phyloP scores from a whole-genome alignment of 2,329 filamentous ascomycete genomes.

The Pleoardoris graminearum region DNA sequence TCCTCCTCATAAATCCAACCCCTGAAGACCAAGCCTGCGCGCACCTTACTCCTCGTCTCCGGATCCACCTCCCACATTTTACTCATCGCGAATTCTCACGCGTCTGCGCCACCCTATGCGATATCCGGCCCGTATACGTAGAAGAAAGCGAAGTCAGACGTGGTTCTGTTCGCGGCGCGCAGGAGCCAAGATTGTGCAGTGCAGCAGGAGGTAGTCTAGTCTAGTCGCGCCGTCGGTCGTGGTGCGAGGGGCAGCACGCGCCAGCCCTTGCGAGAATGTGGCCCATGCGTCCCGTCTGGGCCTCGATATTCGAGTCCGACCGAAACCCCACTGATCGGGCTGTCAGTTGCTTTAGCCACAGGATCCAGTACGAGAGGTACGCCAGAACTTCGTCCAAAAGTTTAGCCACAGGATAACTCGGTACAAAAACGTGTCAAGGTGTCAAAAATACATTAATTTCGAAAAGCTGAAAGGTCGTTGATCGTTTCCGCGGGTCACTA shows the following conservation, averaged over 20 bases:
- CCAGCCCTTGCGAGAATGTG: slow-evolving; percentile 6
- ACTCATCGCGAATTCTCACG: slow-evolving; percentile 46
- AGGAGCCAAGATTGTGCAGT: slow-evolving; percentile 2
- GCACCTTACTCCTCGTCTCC: slow-evolving; percentile 91
- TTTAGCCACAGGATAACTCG: too few species aligned
- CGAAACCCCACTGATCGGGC: too few species aligned
- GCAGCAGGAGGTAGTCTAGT: slow-evolving; percentile 4
- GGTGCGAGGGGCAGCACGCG: slow-evolving; percentile 15
- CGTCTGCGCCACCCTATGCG: slow-evolving; percentile 8
- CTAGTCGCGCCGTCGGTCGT: too few species aligned
- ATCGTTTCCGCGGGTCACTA: too few species aligned
- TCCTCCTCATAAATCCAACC: too few species aligned
- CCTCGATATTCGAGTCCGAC: background rate
- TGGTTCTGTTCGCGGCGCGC: slow-evolving; percentile 8
- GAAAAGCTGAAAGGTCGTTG: too few species aligned
- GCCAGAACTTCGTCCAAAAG: too few species aligned
- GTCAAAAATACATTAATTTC: too few species aligned
- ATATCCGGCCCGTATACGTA: background rate
- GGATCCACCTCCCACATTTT: slow-evolving; percentile 99
- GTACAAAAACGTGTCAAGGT: too few species aligned
- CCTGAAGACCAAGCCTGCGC: slow-evolving; percentile 11
- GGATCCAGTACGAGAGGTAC: too few species aligned
- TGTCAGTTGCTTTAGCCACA: too few species aligned
- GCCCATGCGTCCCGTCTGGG: slow-evolving; percentile 5
- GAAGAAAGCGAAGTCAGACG: slow-evolving; percentile 2